A percentile compares a stretch with the other conserved stretches of the same genome.
Conservation (phyloP, 805 yeast genomes). For the Ogataea glucozyma region DNA sequence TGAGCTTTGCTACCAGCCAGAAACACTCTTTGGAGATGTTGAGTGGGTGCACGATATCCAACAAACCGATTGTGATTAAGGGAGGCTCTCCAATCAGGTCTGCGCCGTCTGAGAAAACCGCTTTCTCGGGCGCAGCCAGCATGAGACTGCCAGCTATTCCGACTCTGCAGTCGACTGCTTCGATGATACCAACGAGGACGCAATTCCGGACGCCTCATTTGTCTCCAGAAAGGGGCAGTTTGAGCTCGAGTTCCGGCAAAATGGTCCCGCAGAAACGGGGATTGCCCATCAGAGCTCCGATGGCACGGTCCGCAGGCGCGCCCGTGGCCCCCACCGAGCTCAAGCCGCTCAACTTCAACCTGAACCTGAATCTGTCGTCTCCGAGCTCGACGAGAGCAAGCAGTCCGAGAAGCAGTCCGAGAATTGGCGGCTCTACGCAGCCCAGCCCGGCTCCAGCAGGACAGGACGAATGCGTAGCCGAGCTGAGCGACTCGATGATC, state of each 20-base stretch:
- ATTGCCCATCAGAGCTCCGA: background rate
- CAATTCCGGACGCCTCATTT: conserved; percentile 10
- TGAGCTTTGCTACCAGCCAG: conserved; percentile 2
- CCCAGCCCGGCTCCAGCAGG: background rate
- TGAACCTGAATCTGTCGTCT: conserved; percentile 8
- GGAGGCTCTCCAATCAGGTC: conserved; percentile 34
- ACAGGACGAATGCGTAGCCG: conserved; percentile 23
- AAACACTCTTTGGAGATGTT: conserved; percentile 9
- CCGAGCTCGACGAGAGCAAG: conserved; percentile 3
- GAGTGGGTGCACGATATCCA: conserved; percentile 25
- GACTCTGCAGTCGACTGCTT: conserved; percentile 5
- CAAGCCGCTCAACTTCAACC: conserved; percentile 13
- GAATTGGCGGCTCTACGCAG: too few relatives aligned
- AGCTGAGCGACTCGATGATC: conserved; percentile 33
- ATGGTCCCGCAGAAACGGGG: conserved; percentile 1
- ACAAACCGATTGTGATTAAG: conserved; percentile 30
- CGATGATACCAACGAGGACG: conserved; percentile 10
- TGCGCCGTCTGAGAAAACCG: conserved; percentile 17
- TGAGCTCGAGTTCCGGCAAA: conserved; percentile 1
- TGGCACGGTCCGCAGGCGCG: conserved; percentile 1
- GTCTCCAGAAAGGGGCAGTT: conserved; percentile 9
- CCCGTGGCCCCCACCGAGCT: too few relatives aligned
- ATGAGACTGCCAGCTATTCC: conserved; percentile 5
- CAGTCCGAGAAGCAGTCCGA: background rate
- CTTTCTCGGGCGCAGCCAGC: too few relatives aligned